Evolutionary conservation across 179 eudicot species (phyloP).

Genomic region (Pouteria campechiana): DNA sequence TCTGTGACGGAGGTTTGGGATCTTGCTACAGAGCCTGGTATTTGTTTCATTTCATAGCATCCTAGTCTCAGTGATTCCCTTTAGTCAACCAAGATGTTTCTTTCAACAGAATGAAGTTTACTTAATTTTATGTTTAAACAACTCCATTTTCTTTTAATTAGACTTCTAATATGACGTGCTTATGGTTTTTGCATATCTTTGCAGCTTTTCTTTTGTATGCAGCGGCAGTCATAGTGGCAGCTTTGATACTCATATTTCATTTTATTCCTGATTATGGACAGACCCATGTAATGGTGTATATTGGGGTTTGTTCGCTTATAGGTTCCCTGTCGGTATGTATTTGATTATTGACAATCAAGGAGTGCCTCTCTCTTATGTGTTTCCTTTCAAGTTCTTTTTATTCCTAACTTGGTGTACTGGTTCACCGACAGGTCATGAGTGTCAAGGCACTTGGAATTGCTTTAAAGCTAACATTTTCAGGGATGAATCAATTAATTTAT

Average conservation of each 20-base stretch:
- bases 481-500: conserved; percentile 67
- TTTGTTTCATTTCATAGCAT: conserved; percentile 1
- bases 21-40: conserved; percentile 91
- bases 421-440: conserved; percentile 87
- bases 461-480: conserved; percentile 69
- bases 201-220: conserved; percentile 75
- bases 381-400: conserved; percentile 1
- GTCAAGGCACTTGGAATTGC: conserved; percentile 87
- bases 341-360: background rate
- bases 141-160: no score
- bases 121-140: no score
- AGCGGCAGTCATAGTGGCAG: conserved; percentile 40
- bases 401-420: no score
- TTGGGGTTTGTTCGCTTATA: conserved; percentile 75
- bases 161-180: no score
- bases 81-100: no score
- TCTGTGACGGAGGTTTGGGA: conserved; percentile 80
- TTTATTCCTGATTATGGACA: conserved; percentile 69
- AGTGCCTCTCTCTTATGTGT: background rate
- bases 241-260: conserved; percentile 49
- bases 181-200: conserved; percentile 5
- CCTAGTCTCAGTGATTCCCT: no score
- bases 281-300: conserved; percentile 65
- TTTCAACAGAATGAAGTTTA: no score
- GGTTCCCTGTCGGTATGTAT: conserved; percentile 72